These are phyloP conservation scores for Aquilaria malaccensis DNA, from an alignment of 345 rosid species.

Conservation along the genomic window DNA sequence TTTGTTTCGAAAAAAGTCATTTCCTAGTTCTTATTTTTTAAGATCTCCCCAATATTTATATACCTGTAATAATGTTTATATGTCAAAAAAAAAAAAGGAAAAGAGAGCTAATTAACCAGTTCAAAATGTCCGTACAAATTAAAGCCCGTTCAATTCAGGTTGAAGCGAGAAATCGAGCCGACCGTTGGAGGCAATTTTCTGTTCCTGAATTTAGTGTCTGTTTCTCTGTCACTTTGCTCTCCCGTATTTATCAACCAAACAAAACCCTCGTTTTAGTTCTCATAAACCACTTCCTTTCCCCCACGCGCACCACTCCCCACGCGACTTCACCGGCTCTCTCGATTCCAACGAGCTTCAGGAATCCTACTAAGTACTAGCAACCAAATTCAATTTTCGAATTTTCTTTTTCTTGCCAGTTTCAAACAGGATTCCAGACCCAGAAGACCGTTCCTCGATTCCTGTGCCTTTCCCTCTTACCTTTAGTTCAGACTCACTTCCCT, in stretches of 20 bases:
- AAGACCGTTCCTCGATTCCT: conserved; percentile 64
- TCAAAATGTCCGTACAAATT: too few species aligned
- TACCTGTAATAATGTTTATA: too few species aligned
- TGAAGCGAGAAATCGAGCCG: conserved; percentile 4
- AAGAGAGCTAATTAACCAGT: too few species aligned
- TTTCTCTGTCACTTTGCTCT: not conserved
- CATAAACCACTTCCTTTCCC: too few species aligned
- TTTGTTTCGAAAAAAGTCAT: too few species aligned
- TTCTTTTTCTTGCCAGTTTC: not conserved
- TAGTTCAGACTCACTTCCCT: conserved; percentile 19
- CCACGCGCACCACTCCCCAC: conserved; percentile 1
- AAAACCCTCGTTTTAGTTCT: not conserved
- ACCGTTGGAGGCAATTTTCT: conserved; percentile 21
- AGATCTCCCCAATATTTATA: too few species aligned
- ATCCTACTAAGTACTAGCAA: too few species aligned
- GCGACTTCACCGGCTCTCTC: not conserved
- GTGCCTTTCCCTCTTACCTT: conserved; percentile 20
- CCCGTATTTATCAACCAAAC: not conserved
- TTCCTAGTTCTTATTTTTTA: too few species aligned
- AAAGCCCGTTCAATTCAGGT: too few species aligned
- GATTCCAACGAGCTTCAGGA: too few species aligned
- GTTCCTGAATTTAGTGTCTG: conserved; percentile 5
- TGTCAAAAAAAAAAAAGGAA: too few species aligned
- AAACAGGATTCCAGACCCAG: conserved; percentile 15
- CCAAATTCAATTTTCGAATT: not conserved